Percentiles rank a stretch among this genome's conserved stretches.
Conservation (phyloP, 2,329 filamentous ascomycete genomes). For the Aureobasidium melanogenum region DNA sequence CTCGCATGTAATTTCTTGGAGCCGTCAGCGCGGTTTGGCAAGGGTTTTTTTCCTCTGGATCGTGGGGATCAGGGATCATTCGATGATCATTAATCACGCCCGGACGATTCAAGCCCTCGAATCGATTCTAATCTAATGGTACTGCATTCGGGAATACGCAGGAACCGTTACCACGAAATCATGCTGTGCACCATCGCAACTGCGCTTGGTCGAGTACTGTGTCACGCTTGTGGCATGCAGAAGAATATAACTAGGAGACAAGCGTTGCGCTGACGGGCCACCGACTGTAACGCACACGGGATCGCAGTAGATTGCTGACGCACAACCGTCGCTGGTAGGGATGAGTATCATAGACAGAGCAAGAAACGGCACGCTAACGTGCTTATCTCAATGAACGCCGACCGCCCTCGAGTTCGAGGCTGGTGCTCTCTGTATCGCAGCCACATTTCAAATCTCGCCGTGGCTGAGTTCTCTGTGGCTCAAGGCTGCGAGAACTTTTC, state of each 20-base stretch:
- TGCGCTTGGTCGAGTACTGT: background rate
- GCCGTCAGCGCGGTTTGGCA: background rate
- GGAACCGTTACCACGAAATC: background rate
- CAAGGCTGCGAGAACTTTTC: background rate
- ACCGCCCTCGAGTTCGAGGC: background rate
- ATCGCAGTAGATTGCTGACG: conserved; percentile 4
- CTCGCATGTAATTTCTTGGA: background rate
- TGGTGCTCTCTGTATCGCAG: background rate
- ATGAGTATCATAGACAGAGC: background rate
- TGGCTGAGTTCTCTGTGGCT: conserved; percentile 7
- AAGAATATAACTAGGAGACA: background rate
- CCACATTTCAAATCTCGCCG: background rate
- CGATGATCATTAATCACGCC: background rate
- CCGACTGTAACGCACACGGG: background rate
- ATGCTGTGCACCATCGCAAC: background rate
- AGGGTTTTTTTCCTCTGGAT: background rate
- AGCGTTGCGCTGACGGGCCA: background rate
- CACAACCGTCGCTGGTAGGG: conserved; percentile 3
- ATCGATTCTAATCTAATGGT: background rate
- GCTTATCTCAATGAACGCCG: background rate
- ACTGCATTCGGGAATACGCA: background rate
- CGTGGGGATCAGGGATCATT: background rate
- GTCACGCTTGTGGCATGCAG: background rate
- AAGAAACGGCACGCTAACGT: conserved; percentile 3
- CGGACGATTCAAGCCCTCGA: background rate